These are phyloP conservation scores for Penicillium cataractarum DNA, from an alignment of 495 filamentous ascomycete genomes.

Conservation along the genomic window DNA sequence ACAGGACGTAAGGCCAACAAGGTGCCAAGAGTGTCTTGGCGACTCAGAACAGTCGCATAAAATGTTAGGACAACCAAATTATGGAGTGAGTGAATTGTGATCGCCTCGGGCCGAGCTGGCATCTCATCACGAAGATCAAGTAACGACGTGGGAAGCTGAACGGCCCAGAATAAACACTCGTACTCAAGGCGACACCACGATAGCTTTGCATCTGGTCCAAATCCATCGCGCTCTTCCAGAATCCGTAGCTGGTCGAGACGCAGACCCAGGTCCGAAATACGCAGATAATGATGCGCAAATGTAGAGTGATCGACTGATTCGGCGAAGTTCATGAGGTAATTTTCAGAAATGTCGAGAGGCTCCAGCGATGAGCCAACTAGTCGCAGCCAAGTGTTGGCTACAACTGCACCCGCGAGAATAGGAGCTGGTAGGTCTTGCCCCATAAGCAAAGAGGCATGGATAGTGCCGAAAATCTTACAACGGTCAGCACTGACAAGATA, in stretches of 20 bases:
- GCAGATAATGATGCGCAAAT: background rate
- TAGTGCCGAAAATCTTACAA: background rate
- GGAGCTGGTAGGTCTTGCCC: background rate
- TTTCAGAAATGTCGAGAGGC: background rate
- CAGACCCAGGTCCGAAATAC: background rate
- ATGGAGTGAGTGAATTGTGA: background rate
- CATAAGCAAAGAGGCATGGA: background rate
- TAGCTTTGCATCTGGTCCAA: conserved; percentile 8
- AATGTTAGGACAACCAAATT: background rate
- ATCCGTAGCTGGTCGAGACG: background rate
- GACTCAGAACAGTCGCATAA: background rate
- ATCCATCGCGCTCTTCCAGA: background rate
- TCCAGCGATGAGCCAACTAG: background rate
- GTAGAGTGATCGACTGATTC: background rate
- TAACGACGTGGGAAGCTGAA: conserved; percentile 8
- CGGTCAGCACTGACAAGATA: background rate
- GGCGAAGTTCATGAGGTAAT: background rate
- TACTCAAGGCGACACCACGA: conserved; percentile 12
- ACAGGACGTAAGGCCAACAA: background rate
- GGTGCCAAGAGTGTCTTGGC: background rate
- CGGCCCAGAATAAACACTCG: conserved; percentile 12
- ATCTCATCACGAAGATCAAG: conserved; percentile 8
- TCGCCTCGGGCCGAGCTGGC: background rate
- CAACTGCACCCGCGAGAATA: background rate
- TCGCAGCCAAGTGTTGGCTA: background rate